Evolutionary conservation across 345 rosid genomes (phyloP).

Genomic region (Corchorus capsularis): DNA sequence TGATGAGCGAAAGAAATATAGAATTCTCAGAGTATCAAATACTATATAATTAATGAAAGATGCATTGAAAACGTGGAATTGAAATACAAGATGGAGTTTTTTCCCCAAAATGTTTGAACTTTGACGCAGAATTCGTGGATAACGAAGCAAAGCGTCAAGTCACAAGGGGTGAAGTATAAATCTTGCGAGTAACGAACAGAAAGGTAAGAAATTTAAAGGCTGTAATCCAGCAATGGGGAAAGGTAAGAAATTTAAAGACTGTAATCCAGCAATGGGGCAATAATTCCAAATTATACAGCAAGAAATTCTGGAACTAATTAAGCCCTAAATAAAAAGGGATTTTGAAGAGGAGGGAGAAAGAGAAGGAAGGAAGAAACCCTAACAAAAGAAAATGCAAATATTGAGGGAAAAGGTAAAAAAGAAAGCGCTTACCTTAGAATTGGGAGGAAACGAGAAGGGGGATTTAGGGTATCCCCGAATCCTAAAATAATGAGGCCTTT

Average conservation of each 20-base stretch:
- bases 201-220: too few relatives aligned
- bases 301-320: too few relatives aligned
- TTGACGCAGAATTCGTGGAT: not conserved
- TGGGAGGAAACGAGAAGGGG: not conserved
- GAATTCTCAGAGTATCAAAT: not conserved
- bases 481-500: too few relatives aligned
- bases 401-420: not conserved
- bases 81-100: not conserved
- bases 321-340: too few relatives aligned
- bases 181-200: not conserved
- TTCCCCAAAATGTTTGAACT: not conserved
- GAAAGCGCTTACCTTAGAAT: constrained; percentile 3
- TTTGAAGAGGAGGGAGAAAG: not conserved
- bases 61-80: not conserved
- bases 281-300: too few relatives aligned
- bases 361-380: not conserved
- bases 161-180: too few relatives aligned
- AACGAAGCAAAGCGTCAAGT: not conserved
- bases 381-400: not conserved
- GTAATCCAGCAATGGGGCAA: not conserved
- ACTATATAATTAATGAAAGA: not conserved
- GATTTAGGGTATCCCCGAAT: too few relatives aligned
- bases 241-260: too few relatives aligned
- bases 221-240: not conserved
- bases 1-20: not conserved